Conservation (phyloP, 495 filamentous ascomycete species). For the Aspergillus sparsus region DNA sequence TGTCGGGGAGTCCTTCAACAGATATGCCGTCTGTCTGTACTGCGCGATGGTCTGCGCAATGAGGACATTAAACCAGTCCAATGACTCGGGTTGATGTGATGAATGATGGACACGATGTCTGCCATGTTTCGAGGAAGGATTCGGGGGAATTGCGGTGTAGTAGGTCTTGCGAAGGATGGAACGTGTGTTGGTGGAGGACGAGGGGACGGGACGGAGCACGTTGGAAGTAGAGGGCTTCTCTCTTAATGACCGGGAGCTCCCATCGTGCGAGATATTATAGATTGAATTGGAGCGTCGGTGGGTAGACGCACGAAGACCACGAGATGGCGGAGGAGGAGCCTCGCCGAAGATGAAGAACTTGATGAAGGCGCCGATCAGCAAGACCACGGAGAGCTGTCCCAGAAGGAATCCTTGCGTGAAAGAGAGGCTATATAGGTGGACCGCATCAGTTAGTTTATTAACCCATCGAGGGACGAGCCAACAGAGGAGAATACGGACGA, state of each 20-base stretch:
- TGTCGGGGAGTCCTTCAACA: slow-evolving; percentile 69
- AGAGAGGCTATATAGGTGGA: slow-evolving; percentile 58
- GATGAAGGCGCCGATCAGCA: slow-evolving; percentile 91
- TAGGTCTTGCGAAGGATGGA: slow-evolving; percentile 95
- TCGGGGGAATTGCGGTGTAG: slow-evolving; percentile 76
- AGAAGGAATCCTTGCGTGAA: slow-evolving; percentile 93
- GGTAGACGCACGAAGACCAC: slow-evolving; percentile 64
- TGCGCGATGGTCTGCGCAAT: slow-evolving; percentile 97
- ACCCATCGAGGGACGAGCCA: not conserved
- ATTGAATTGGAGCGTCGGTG: slow-evolving; percentile 63
- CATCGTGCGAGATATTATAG: slow-evolving; percentile 41
- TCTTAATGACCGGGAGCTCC: slow-evolving; percentile 51
- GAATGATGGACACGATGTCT: slow-evolving; percentile 54
- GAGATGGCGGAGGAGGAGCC: slow-evolving; percentile 76
- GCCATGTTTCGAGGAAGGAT: slow-evolving; percentile 45
- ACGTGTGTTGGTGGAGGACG: slow-evolving; percentile 70
- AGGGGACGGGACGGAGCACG: slow-evolving; percentile 62
- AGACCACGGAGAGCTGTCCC: slow-evolving; percentile 86
- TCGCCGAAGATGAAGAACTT: slow-evolving; percentile 99
- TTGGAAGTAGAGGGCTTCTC: slow-evolving; percentile 76
- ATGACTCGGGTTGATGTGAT: slow-evolving; percentile 94
- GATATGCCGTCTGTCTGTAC: slow-evolving; percentile 81
- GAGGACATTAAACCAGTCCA: slow-evolving; percentile 99
- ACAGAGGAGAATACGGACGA: slow-evolving; percentile 40
- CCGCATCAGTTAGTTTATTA: slow-evolving; percentile 13